Base-by-base conservation (phyloP, 192 early-diverging fungal genomes). In the Entomortierella beljakovae region DNA sequence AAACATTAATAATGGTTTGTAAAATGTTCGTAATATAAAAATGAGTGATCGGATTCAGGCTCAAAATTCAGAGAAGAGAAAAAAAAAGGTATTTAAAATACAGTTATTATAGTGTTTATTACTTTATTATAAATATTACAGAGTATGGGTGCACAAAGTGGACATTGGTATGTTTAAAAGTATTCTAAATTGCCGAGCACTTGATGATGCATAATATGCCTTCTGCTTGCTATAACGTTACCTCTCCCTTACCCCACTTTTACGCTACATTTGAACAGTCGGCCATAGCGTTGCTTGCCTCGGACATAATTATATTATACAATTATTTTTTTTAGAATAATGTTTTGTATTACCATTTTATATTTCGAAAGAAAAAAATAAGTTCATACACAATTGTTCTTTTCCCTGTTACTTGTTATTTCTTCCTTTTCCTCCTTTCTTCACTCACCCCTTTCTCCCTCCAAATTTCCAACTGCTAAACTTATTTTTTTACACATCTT, bases 281-380 rank as follows among this genome's bases (percentile, higher is more conserved):
- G 60, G 60, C 50, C 60, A 61, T 61, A 61, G 60, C 60, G 60
- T 46, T 32, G 33, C 20, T 26, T 26, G 20, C 60, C 43, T 61
- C 60, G 60, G 60, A 49, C 42, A 10, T 29, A 26, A 5, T 53
- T 46, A 46, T 46, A 20, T 53, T 29, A 26, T 53, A 9, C 9
- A 28, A 53, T 9, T 8, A 4, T 29, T 29, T 53, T 29, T 53
- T 5, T 25, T 8, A 53, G 9, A 13, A 13, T 31, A 53, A 28
- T 53, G 3, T 8, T 15, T 26, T 52, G 37, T 52, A 38, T 53
- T 40, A 13, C 28, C 8, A 26, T 28, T 42, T 40, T 7, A 26
- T 51, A 9, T 5, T 20, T 51, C 1, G 6, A 50, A 50, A 18
- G 4, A 50, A 25, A 50, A 25, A 50, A 50, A 50, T 6, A 50